Conservation (phyloP, 2,329 filamentous ascomycete species). For the Chaetomium globosum region DNA sequence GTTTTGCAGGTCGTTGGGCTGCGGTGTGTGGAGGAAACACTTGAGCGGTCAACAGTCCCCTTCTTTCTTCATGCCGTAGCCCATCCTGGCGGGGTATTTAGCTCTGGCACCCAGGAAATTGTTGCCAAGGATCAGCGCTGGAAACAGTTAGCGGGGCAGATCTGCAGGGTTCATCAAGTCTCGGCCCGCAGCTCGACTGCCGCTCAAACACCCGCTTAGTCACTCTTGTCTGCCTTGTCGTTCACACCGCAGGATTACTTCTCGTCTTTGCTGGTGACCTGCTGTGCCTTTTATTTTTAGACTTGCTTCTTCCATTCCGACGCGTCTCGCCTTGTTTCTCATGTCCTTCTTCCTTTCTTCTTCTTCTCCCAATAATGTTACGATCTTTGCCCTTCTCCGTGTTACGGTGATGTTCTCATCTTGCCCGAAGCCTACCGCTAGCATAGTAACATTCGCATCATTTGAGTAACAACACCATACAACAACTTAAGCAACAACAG, state of each 20-base stretch:
- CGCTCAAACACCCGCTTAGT: not conserved
- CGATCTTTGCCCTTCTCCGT: too few species aligned
- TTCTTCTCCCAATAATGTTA: too few species aligned
- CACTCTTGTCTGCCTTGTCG: not conserved
- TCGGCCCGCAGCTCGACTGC: not conserved
- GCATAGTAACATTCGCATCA: too few species aligned
- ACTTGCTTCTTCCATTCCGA: not conserved
- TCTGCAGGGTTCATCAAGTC: conserved; percentile 10
- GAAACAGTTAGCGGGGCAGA: conserved; percentile 16
- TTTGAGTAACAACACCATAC: too few species aligned
- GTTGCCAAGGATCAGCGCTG: conserved; percentile 13
- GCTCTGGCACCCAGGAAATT: conserved; percentile 3
- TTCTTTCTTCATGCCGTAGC: not conserved
- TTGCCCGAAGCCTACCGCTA: too few species aligned
- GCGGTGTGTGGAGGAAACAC: not conserved
- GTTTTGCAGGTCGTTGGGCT: not conserved
- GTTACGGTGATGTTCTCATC: too few species aligned
- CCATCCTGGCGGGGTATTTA: conserved; percentile 14
- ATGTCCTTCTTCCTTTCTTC: too few species aligned
- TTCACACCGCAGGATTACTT: too few species aligned
- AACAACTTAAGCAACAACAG: too few species aligned
- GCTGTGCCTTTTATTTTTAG: not conserved
- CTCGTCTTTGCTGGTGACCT: not conserved
- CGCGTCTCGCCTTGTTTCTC: too few species aligned
- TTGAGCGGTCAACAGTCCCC: conserved; percentile 12